phyloP scores from a whole-genome alignment of 129 eudicot genomes.

The Dittrichia graveolens region DNA sequence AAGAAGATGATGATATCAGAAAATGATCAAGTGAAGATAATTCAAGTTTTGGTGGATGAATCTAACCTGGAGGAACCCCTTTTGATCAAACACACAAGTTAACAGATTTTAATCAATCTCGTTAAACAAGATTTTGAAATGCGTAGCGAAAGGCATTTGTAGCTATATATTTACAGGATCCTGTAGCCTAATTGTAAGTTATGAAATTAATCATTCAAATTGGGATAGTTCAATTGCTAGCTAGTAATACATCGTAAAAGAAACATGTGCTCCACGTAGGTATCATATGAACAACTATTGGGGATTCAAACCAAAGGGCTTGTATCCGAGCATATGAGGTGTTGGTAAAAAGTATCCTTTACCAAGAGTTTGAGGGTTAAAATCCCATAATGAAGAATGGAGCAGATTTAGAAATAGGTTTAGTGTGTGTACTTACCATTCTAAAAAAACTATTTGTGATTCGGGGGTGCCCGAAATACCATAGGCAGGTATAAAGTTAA shows the following conservation, averaged over 20 bases:
- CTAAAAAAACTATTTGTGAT: too few relatives aligned
- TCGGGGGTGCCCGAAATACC: too few relatives aligned
- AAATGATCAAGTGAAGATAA: constrained; percentile 26
- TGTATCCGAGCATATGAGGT: neutral
- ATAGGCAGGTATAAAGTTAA: too few relatives aligned
- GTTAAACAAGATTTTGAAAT: neutral
- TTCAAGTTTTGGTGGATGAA: constrained; percentile 37
- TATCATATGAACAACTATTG: neutral
- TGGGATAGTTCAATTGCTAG: neutral
- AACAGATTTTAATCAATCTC: constrained; percentile 2
- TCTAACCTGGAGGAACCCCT: constrained; percentile 62
- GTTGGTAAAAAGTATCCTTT: too few relatives aligned
- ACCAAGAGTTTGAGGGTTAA: too few relatives aligned
- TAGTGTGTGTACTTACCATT: too few relatives aligned
- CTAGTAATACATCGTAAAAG: neutral
- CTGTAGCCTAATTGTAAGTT: constrained; percentile 18
- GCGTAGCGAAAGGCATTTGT: neutral
- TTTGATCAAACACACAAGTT: constrained; percentile 28
- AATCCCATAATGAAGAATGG: too few relatives aligned
- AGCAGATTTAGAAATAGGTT: too few relatives aligned
- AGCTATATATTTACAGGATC: neutral
- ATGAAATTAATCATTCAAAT: constrained; percentile 7
- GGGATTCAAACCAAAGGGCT: neutral
- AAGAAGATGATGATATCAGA: constrained; percentile 25
- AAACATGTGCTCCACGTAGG: neutral